These are phyloP conservation scores for Aurantiochytrium sp. DNA, from an alignment of 108 stramenopile species.

Conservation along the genomic window DNA sequence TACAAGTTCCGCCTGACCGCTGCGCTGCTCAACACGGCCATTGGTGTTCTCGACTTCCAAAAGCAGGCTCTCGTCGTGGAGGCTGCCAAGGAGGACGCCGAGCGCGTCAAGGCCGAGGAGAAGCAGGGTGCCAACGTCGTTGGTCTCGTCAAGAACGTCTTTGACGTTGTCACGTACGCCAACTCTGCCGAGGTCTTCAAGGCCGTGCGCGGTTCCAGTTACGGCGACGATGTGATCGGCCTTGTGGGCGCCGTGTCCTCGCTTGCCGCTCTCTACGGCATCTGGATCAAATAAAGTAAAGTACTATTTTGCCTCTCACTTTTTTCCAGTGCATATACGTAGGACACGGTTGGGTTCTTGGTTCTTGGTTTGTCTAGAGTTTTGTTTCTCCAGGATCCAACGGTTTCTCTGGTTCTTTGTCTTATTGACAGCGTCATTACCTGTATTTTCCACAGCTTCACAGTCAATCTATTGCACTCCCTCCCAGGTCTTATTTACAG, in stretches of 20 bases:
- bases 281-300: not conserved
- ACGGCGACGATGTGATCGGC: not conserved
- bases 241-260: not conserved
- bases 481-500: too few relatives aligned
- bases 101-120: conserved; percentile 15
- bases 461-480: too few relatives aligned
- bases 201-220: not conserved
- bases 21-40: not conserved
- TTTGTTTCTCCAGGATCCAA: too few relatives aligned
- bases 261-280: not conserved
- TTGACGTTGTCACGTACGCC: not conserved
- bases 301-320: not conserved
- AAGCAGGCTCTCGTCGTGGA: not conserved
- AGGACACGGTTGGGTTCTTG: too few relatives aligned
- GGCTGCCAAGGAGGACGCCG: not conserved
- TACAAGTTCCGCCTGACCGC: not conserved
- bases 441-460: too few relatives aligned
- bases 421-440: too few relatives aligned
- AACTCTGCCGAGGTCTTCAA: not conserved
- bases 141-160: conserved; percentile 9
- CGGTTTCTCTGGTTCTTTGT: too few relatives aligned
- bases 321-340: not conserved
- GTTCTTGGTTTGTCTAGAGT: too few relatives aligned
- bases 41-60: not conserved
- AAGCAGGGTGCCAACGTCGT: not conserved